Conservation (phyloP, 2,329 filamentous ascomycete species). For the Trichoderma aggressivum region DNA sequence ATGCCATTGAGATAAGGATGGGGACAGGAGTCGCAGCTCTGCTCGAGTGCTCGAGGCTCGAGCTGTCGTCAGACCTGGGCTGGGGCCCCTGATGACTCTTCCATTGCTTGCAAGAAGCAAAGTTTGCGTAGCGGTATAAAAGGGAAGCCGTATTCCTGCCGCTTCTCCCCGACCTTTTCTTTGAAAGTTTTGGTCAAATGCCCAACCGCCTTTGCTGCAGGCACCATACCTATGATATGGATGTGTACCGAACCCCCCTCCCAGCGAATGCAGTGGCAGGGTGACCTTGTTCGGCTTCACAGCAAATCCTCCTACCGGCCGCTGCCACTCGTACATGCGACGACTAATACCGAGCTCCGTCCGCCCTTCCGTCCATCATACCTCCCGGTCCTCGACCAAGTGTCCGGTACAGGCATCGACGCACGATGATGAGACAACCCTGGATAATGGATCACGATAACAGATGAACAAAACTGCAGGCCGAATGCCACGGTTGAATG, state of each 20-base stretch:
- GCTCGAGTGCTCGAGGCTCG: slow-evolving; percentile 17
- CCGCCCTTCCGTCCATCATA: background rate
- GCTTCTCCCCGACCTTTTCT: background rate
- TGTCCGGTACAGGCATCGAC: background rate
- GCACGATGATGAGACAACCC: background rate
- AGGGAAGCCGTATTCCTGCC: slow-evolving; percentile 14
- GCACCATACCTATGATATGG: background rate
- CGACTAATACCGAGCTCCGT: slow-evolving; percentile 7
- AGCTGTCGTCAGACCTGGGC: slow-evolving; percentile 18
- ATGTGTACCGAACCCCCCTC: background rate
- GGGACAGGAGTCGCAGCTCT: slow-evolving; percentile 15
- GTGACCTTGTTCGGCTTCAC: slow-evolving; percentile 12
- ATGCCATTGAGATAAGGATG: slow-evolving; percentile 16
- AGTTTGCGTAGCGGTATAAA: slow-evolving; percentile 19
- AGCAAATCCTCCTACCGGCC: background rate
- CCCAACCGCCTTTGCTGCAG: background rate
- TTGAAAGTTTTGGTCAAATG: slow-evolving; percentile 9
- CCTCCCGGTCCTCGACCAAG: background rate
- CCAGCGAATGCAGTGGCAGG: slow-evolving; percentile 9
- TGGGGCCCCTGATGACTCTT: slow-evolving; percentile 19
- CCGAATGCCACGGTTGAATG: background rate
- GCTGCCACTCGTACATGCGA: background rate
- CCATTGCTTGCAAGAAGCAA: slow-evolving; percentile 4
- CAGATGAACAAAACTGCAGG: background rate
- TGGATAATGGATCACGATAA: background rate